These are phyloP conservation scores for Hygrophoropsis aurantiaca DNA, from an alignment of 768 basidiomycete genomes.

Conservation along the genomic window DNA sequence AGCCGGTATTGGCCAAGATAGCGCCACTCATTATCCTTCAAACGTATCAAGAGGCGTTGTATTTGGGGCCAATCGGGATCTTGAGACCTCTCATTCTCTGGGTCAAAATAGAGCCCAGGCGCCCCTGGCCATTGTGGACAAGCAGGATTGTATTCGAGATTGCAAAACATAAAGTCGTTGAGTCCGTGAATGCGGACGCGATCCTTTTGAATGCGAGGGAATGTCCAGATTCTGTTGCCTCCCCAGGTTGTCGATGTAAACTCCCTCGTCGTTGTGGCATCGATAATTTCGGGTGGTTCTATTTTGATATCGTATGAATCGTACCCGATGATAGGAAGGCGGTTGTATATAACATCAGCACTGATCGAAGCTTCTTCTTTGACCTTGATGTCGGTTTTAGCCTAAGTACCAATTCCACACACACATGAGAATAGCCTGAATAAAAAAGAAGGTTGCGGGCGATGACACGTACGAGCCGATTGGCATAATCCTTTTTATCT, in stretches of 20 bases:
- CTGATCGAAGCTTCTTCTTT: constrained; percentile 20
- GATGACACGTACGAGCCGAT: neutral
- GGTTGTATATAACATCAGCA: constrained; percentile 13
- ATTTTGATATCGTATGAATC: constrained; percentile 10
- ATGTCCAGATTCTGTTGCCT: constrained; percentile 13
- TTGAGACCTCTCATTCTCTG: neutral
- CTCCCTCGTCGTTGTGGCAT: constrained; percentile 13
- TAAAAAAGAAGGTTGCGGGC: neutral
- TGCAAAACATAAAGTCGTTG: constrained; percentile 17
- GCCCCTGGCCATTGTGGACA: constrained; percentile 15
- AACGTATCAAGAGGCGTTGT: constrained; percentile 9
- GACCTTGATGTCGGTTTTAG: constrained; percentile 11
- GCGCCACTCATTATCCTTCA: constrained; percentile 13
- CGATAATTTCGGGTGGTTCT: constrained; percentile 10
- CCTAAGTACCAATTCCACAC: neutral
- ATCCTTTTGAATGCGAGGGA: constrained; percentile 9
- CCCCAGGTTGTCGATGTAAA: constrained; percentile 20
- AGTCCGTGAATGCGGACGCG: constrained; percentile 15
- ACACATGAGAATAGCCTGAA: neutral
- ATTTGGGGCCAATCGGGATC: constrained; percentile 2
- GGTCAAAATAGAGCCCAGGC: constrained; percentile 15
- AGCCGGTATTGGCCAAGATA: constrained; percentile 19
- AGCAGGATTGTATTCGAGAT: constrained; percentile 16
- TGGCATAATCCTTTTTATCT: neutral
- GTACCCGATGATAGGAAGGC: constrained; percentile 6